Evolutionary conservation across 768 basidiomycete species (phyloP).

Genomic region (Phanerochaete sordida): DNA sequence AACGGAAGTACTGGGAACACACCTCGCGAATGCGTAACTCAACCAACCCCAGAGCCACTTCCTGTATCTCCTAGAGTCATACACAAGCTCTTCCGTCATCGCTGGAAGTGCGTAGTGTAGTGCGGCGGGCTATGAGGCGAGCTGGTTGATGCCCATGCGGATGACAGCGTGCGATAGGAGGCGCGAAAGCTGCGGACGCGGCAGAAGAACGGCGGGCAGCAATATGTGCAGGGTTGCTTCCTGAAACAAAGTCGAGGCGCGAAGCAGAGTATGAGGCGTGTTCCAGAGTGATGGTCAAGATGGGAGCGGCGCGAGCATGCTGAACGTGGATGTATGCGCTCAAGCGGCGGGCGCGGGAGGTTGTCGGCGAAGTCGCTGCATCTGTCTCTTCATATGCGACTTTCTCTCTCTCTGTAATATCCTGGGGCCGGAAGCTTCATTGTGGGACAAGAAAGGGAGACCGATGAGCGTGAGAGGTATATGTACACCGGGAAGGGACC

Average conservation of each 20-base stretch:
- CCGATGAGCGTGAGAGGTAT: background rate
- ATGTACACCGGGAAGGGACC: background rate
- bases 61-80: constrained; percentile 20
- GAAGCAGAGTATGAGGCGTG: background rate
- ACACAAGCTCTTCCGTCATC: constrained; percentile 3
- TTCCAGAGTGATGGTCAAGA: background rate
- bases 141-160: background rate
- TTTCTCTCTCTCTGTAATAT: too few species aligned
- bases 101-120: background rate
- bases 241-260: background rate
- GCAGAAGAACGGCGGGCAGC: background rate
- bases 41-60: constrained; percentile 68
- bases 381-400: too few species aligned
- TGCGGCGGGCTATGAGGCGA: background rate
- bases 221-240: background rate
- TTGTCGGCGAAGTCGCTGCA: background rate
- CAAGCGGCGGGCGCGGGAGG: background rate
- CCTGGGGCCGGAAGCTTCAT: too few species aligned
- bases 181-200: background rate
- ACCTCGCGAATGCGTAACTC: constrained; percentile 85
- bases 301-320: background rate
- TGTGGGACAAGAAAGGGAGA: background rate
- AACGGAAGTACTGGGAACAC: background rate
- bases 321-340: background rate
- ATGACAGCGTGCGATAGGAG: background rate